Evolutionary conservation across 306 rosid genomes (phyloP).

Genomic region (Arachis hypogaea): DNA sequence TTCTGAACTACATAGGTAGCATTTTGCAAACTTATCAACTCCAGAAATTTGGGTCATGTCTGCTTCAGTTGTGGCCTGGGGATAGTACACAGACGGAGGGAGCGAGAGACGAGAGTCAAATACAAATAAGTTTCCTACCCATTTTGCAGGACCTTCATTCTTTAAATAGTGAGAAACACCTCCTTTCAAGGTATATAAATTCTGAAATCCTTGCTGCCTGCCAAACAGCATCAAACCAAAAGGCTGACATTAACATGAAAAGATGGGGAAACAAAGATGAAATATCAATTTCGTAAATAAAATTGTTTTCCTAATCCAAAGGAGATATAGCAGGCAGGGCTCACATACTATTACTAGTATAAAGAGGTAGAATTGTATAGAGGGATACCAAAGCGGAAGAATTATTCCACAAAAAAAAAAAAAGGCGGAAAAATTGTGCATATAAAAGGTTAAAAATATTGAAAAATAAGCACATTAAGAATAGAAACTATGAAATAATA

Average conservation of each 20-base stretch:
- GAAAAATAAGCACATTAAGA: conserved; percentile 1
- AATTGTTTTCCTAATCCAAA: background rate
- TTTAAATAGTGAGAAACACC: conserved; percentile 85
- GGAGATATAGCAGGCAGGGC: background rate
- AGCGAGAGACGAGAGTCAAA: conserved; percentile 94
- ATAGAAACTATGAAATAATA: background rate
- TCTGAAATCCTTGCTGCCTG: conserved; percentile 84
- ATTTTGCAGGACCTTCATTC: conserved; percentile 75
- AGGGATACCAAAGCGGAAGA: too few species aligned
- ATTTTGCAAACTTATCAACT: conserved; percentile 66
- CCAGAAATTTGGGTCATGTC: conserved; percentile 40
- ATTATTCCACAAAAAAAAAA: too few species aligned
- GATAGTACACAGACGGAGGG: conserved; percentile 66
- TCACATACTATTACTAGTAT: background rate
- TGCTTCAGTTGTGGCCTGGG: conserved; percentile 48
- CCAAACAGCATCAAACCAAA: conserved; percentile 35
- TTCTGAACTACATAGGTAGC: conserved; percentile 64
- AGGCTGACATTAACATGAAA: conserved; percentile 25
- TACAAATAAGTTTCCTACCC: conserved; percentile 91
- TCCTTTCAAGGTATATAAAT: conserved; percentile 77
- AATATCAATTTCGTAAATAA: conserved; percentile 24
- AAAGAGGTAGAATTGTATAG: background rate
- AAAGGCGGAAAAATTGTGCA: background rate
- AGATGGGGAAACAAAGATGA: background rate
- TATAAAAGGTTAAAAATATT: background rate